Evolutionary conservation across 345 rosid genomes (phyloP).

Genomic region (Theobroma cacao): DNA sequence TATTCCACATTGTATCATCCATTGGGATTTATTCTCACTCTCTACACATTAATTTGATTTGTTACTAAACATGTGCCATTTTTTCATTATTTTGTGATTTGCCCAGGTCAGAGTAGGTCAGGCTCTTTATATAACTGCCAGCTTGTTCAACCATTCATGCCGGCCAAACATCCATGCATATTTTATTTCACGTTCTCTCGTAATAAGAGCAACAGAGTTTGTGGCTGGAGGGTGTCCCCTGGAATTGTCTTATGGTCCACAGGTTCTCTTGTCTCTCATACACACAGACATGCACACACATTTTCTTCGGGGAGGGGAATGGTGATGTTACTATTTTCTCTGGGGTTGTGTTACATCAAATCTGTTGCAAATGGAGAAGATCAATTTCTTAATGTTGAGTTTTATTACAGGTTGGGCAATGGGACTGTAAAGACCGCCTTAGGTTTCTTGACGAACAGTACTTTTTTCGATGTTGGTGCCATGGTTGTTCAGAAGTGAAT

Average conservation of each 20-base stretch:
- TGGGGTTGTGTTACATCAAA: not conserved
- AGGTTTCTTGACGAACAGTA: constrained; percentile 71
- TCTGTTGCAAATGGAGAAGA: not conserved
- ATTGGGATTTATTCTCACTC: not conserved
- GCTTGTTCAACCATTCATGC: constrained; percentile 92
- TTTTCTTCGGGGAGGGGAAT: not conserved
- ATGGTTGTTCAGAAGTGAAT: constrained; percentile 64
- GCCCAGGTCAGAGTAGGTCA: constrained; percentile 72
- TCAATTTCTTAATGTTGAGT: not conserved
- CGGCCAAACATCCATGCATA: constrained; percentile 81
- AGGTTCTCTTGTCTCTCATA: constrained; percentile 35
- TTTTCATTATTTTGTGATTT: constrained; percentile 14
- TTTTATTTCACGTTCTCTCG: constrained; percentile 73
- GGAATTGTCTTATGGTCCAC: constrained; percentile 90
- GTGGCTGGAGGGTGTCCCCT: constrained; percentile 58
- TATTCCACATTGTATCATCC: not conserved
- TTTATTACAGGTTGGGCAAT: constrained; percentile 64
- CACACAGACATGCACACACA: not conserved
- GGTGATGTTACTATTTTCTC: constrained; percentile 7
- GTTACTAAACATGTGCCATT: not conserved
- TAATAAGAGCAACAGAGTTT: constrained; percentile 57
- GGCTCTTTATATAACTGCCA: constrained; percentile 68
- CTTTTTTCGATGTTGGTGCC: constrained; percentile 64
- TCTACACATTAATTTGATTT: not conserved
- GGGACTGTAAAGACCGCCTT: constrained; percentile 64